phyloP scores from a whole-genome alignment of 164 flowering plant species.

The Stephania japonica region DNA sequence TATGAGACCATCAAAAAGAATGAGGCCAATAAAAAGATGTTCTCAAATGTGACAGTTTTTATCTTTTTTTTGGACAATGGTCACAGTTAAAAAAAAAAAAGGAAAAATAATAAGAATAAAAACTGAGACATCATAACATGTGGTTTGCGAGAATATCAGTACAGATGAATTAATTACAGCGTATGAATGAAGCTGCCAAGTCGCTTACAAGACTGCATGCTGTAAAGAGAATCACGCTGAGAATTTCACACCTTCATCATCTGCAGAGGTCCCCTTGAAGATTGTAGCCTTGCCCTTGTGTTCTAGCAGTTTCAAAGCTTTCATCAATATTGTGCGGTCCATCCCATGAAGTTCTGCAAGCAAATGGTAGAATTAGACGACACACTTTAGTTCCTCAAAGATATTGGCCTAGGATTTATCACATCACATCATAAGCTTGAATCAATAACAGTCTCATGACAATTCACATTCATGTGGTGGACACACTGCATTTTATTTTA shows the following conservation, averaged over 20 bases:
- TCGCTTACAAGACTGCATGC: background rate
- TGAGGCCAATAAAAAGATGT: background rate
- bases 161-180: no score
- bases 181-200: background rate
- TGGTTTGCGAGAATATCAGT: background rate
- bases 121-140: background rate
- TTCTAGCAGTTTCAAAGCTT: slow-evolving; percentile 73
- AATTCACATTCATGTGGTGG: no score
- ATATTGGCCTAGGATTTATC: no score
- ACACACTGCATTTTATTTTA: no score
- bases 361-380: background rate
- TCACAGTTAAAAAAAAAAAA: no score
- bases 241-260: slow-evolving; percentile 93
- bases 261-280: slow-evolving; percentile 88
- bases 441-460: no score
- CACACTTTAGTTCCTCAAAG: background rate
- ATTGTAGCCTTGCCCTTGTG: slow-evolving; percentile 84
- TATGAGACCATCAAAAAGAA: no score
- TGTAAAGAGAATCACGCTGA: slow-evolving; percentile 28
- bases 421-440: no score
- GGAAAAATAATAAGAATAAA: background rate
- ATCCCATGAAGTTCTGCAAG: slow-evolving; percentile 81
- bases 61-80: no score
- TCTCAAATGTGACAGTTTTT: background rate
- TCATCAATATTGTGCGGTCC: slow-evolving; percentile 76